Evolutionary conservation across 2,329 filamentous ascomycete genomes (phyloP).

Genomic region (Ophiostoma tasmaniense): DNA sequence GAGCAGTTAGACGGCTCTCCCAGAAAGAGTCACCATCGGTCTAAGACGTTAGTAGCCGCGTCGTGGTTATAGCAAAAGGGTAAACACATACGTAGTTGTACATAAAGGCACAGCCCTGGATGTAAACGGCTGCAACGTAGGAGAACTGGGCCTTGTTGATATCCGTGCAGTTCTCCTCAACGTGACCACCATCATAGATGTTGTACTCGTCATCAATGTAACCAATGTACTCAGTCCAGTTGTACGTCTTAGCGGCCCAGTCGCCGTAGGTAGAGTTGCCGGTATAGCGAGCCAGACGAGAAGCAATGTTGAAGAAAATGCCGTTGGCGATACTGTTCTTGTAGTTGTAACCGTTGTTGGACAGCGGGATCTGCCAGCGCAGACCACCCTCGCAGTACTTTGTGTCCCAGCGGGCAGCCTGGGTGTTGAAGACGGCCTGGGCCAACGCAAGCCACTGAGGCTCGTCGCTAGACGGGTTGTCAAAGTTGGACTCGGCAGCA

Average conservation of each 20-base stretch:
- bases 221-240: slow-evolving; percentile 48
- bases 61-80: background rate
- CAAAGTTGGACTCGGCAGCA: slow-evolving; percentile 47
- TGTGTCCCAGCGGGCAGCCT: slow-evolving; percentile 52
- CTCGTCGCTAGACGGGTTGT: slow-evolving; percentile 33
- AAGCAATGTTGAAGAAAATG: slow-evolving; percentile 55
- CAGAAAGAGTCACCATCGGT: slow-evolving; percentile 45
- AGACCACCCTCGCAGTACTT: slow-evolving; percentile 53
- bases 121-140: slow-evolving; percentile 55
- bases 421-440: slow-evolving; percentile 49
- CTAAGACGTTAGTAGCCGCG: slow-evolving; percentile 25
- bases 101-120: slow-evolving; percentile 58
- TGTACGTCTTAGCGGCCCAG: slow-evolving; percentile 52
- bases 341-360: slow-evolving; percentile 59
- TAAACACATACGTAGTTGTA: slow-evolving; percentile 49
- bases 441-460: slow-evolving; percentile 47
- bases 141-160: slow-evolving; percentile 57
- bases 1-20: slow-evolving; percentile 46
- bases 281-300: slow-evolving; percentile 65
- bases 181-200: slow-evolving; percentile 57
- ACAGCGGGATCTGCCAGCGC: slow-evolving; percentile 57
- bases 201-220: slow-evolving; percentile 51
- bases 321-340: slow-evolving; percentile 58
- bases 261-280: slow-evolving; percentile 55
- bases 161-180: slow-evolving; percentile 49